Conservation (phyloP, 2,329 filamentous ascomycete species). For the Emergomyces pasteurianus region DNA sequence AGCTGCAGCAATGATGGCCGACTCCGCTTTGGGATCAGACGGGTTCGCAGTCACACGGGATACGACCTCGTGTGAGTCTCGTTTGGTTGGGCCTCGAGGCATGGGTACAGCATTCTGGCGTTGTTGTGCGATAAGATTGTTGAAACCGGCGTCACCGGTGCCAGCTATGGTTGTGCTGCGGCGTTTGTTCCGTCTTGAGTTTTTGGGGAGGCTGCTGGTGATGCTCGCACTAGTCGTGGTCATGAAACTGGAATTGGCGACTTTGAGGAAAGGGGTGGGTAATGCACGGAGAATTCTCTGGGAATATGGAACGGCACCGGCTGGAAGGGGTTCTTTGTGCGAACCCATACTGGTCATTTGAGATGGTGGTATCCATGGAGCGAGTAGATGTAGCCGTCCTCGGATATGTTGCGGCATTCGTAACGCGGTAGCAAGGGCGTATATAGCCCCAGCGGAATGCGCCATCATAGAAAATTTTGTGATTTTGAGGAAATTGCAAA, state of each 20-base stretch:
- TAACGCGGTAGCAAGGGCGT: slow-evolving; percentile 85
- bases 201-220: slow-evolving; percentile 62
- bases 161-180: slow-evolving; percentile 7
- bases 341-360: slow-evolving; percentile 74
- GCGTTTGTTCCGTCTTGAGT: slow-evolving; percentile 38
- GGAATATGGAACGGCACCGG: slow-evolving; percentile 72
- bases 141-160: slow-evolving; percentile 9
- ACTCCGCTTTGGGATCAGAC: slow-evolving; percentile 11
- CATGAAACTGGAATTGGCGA: slow-evolving; percentile 93
- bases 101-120: slow-evolving; percentile 11
- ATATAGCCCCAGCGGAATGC: slow-evolving; percentile 95
- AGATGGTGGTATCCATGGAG: slow-evolving; percentile 94
- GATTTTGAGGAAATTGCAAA: slow-evolving; percentile 84
- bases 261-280: slow-evolving; percentile 81
- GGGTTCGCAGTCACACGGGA: slow-evolving; percentile 7
- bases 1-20: slow-evolving; percentile 40
- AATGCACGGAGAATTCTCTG: slow-evolving; percentile 83
- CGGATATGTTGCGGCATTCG: slow-evolving; percentile 94
- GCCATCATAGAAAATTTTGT: slow-evolving; percentile 93
- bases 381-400: slow-evolving; percentile 83
- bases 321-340: slow-evolving; percentile 61
- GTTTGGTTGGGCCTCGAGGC: slow-evolving; percentile 11
- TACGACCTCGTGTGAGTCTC: slow-evolving; percentile 8
- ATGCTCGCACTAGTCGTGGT: slow-evolving; percentile 79
- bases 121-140: slow-evolving; percentile 14